Base-by-base conservation (phyloP, 2,329 filamentous ascomycete genomes). In the Claviceps citrina region DNA sequence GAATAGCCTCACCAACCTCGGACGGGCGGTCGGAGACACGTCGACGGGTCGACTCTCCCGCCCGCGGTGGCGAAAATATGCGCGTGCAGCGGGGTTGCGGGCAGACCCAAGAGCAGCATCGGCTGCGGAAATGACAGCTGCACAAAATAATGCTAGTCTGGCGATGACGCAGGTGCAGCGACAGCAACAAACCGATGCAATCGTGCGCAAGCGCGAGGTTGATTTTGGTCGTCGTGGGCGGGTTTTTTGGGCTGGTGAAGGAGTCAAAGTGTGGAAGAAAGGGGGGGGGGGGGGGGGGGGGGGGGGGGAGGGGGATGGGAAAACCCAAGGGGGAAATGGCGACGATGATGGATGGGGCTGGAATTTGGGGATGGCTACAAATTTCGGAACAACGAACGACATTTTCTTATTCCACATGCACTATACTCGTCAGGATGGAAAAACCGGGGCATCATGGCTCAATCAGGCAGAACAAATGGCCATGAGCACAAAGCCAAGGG, bases 181-280 rank as follows among this genome's bases (percentile, higher is more conserved):
- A 55, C 41, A 51, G 56, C 56, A 56, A 47, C 48, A 51, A 55
- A 60, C 60, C 54, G 64, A 69, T 68, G 65, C 47, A 53, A 48
- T 50, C 26, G 34, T 48, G 41, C 42, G 38, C n/a, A 45, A 34
- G 43, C 36, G 44, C 53, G 49, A 56, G 42, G 44, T 44, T 46
- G 40, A 38, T 41, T 48, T 51, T 52, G 44, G 52, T 56, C 51
- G 50, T 50, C 52, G 51, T 52, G 51, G 55, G 51, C 51, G 54
- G 53, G n/a, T n/a, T 24, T 24, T 57, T 60, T 58, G 54, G 47
- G 54, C 47, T 53, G 51, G 48, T 47, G 48, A 54, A 48, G 50
- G 47, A 45, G 51, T 48, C 45, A 50, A 45, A 50, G 48, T 48
- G 49, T 42, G 43, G 45, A n/a, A n/a, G n/a, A n/a, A n/a, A n/a